A percentile compares a stretch with the other conserved stretches of the same genome.
These are phyloP conservation scores for Coniochaeta prunicola DNA, from an alignment of 2,329 filamentous ascomycete species.

Conservation along the genomic window DNA sequence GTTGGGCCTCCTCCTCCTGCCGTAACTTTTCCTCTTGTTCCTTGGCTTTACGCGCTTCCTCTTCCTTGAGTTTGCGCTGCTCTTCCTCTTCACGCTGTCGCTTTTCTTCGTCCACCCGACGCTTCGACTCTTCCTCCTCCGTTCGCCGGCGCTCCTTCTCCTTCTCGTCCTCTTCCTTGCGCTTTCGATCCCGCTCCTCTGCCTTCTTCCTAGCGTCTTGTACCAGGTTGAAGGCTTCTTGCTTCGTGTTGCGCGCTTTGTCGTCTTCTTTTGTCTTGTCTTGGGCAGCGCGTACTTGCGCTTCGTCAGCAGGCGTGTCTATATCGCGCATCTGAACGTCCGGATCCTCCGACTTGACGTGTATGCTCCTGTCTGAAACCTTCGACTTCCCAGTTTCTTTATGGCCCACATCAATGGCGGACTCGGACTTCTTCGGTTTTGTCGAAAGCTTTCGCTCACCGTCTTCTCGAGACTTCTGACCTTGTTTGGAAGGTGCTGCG, in stretches of 20 bases:
- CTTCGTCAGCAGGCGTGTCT: conserved; percentile 16
- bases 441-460: conserved; percentile 26
- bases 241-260: conserved; percentile 17
- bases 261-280: conserved; percentile 25
- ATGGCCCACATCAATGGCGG: conserved; percentile 26
- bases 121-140: conserved; percentile 18
- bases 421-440: conserved; percentile 29
- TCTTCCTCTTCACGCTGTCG: conserved; percentile 17
- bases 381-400: conserved; percentile 33
- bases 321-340: conserved; percentile 51
- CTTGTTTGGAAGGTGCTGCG: conserved; percentile 22
- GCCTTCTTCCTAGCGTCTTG: conserved; percentile 23
- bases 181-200: conserved; percentile 27
- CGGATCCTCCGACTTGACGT: conserved; percentile 49
- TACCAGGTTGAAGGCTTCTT: conserved; percentile 13
- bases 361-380: conserved; percentile 42
- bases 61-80: conserved; percentile 19
- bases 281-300: conserved; percentile 15
- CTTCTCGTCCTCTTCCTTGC: conserved; percentile 19
- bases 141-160: conserved; percentile 16
- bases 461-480: conserved; percentile 35
- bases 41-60: conserved; percentile 22
- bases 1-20: conserved; percentile 11
- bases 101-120: conserved; percentile 13
- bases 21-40: conserved; percentile 18